These are phyloP conservation scores for Phaeosphaeria sp. DNA, from an alignment of 2,329 filamentous ascomycete species.

Conservation along the genomic window DNA sequence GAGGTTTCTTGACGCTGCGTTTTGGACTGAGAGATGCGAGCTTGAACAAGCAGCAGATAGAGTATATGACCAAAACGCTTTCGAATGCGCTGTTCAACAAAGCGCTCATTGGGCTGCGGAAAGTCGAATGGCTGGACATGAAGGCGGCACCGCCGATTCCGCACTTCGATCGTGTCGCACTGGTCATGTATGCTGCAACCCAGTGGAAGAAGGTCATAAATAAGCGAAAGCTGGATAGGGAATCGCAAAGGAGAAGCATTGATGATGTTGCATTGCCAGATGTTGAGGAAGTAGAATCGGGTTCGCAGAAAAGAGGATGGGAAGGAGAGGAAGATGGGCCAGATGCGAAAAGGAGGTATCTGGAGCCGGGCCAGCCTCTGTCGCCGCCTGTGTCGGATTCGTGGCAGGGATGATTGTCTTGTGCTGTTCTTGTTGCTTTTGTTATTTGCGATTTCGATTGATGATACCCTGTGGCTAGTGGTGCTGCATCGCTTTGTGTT, in stretches of 20 bases:
- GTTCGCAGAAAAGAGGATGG: conserved; percentile 26
- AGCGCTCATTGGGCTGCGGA: conserved; percentile 29
- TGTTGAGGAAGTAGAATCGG: conserved; percentile 3
- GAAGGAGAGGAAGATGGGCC: conserved; percentile 20
- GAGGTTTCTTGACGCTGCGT: conserved; percentile 40
- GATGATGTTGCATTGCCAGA: conserved; percentile 11
- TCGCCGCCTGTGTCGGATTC: conserved; percentile 36
- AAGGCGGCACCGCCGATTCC: conserved; percentile 29
- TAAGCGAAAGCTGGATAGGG: conserved; percentile 20
- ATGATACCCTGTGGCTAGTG: neutral
- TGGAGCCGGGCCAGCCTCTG: conserved; percentile 26
- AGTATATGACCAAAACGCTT: conserved; percentile 34
- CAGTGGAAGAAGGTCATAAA: conserved; percentile 40
- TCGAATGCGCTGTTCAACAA: conserved; percentile 39
- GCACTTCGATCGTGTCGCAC: conserved; percentile 34
- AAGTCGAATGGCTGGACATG: conserved; percentile 43
- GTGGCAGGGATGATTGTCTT: conserved; percentile 10
- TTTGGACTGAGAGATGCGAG: conserved; percentile 36
- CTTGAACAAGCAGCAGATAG: conserved; percentile 39
- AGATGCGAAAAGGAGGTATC: conserved; percentile 26
- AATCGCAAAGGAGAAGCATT: conserved; percentile 10
- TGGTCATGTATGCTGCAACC: conserved; percentile 30
- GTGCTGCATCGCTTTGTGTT: neutral
- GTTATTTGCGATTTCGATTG: neutral
- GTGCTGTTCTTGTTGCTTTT: neutral